phyloP scores from a whole-genome alignment of 2,329 filamentous ascomycete species.

The Pestalotiopsis sp. region DNA sequence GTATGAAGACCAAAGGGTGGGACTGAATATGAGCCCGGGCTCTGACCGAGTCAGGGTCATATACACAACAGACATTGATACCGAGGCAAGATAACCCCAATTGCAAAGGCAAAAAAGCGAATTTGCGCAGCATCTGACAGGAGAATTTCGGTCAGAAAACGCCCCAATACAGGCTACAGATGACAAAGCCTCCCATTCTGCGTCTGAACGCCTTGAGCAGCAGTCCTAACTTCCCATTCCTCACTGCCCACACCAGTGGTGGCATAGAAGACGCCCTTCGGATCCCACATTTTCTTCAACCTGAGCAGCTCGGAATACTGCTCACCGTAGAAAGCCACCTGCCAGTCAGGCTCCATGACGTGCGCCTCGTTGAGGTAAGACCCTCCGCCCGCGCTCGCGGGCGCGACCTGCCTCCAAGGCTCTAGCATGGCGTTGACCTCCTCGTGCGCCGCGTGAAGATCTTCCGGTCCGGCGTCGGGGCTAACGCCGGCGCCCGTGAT shows the following conservation, averaged over 20 bases:
- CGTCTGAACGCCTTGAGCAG: conserved; percentile 17
- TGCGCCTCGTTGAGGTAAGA: conserved; percentile 45
- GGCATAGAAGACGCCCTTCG: conserved; percentile 40
- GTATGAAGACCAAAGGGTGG: too few species aligned
- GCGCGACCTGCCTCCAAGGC: conserved; percentile 26
- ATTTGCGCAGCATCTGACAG: too few species aligned
- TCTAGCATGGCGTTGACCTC: conserved; percentile 33
- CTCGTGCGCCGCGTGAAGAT: conserved; percentile 29
- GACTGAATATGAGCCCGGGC: too few species aligned
- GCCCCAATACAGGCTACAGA: neutral
- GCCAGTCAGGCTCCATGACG: conserved; percentile 35
- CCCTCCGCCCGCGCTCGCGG: conserved; percentile 25
- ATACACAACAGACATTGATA: too few species aligned
- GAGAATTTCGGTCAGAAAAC: too few species aligned
- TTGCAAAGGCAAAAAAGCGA: too few species aligned
- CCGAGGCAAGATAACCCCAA: too few species aligned
- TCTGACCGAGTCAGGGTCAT: too few species aligned
- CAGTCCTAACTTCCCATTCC: conserved; percentile 34
- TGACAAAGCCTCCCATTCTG: conserved; percentile 3
- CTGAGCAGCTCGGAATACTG: conserved; percentile 35
- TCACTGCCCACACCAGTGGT: conserved; percentile 44
- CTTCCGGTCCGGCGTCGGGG: conserved; percentile 18
- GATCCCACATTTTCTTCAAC: conserved; percentile 47
- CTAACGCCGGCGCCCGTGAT: conserved; percentile 26
- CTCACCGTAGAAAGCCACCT: conserved; percentile 37